Percentiles rank a stretch among this genome's conserved stretches.
Conservation (phyloP, 169 alveolate genomes). For the Cryptosporidium baileyi region DNA sequence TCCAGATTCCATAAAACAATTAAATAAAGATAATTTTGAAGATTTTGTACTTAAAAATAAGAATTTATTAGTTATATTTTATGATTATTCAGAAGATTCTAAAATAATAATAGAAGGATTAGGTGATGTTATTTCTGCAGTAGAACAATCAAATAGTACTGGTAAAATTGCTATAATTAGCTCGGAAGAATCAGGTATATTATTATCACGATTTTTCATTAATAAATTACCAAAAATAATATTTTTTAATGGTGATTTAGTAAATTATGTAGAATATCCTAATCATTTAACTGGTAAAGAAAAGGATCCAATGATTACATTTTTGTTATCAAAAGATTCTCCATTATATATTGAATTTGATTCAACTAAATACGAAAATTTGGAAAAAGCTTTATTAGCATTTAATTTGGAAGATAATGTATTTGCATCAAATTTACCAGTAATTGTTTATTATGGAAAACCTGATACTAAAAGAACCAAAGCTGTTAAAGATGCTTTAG, state of each 20-base stretch:
- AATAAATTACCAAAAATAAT: slow-evolving; percentile 1
- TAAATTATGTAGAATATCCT: neutral
- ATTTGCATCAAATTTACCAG: neutral
- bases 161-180: slow-evolving; percentile 32
- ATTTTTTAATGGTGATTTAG: neutral
- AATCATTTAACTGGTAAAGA: neutral
- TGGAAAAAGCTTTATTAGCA: slow-evolving; percentile 34
- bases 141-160: neutral
- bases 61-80: slow-evolving; percentile 17
- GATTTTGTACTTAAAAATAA: neutral
- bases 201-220: neutral
- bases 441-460: slow-evolving; percentile 46
- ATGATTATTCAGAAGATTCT: neutral
- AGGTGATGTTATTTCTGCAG: neutral
- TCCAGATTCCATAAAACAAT: too few species aligned
- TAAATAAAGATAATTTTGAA: slow-evolving; percentile 1
- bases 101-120: neutral
- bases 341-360: neutral
- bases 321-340: slow-evolving; percentile 9
- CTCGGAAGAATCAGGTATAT: neutral
- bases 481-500: neutral
- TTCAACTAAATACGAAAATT: neutral
- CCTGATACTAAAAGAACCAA: slow-evolving; percentile 48
- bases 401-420: neutral
- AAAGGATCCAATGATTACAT: slow-evolving; percentile 9